Percentiles rank a stretch among this genome's conserved stretches.
phyloP scores from a whole-genome alignment of 805 yeast species.

The Ogataea parapolymorpha region DNA sequence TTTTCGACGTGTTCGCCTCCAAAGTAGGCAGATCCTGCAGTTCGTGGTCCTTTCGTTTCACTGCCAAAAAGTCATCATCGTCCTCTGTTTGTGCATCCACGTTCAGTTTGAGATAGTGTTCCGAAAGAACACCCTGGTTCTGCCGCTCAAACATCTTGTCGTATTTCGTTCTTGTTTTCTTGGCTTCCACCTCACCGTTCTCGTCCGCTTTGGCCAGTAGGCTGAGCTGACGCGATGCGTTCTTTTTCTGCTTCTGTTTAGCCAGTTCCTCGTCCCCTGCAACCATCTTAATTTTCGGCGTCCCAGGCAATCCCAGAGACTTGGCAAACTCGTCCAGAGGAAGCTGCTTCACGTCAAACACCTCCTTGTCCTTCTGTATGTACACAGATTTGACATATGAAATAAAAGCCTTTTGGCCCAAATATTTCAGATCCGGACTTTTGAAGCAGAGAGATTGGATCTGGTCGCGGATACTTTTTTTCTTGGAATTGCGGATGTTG shows the following conservation, averaged over 20 bases:
- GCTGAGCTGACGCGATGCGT: conserved; percentile 69
- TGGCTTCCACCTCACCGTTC: conserved; percentile 56
- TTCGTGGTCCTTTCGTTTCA: conserved; percentile 75
- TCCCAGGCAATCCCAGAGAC: conserved; percentile 92
- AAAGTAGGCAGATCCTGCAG: conserved; percentile 64
- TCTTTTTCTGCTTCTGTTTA: conserved; percentile 68
- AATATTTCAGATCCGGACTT: conserved; percentile 85
- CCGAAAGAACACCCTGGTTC: conserved; percentile 88
- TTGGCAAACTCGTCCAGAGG: conserved; percentile 84
- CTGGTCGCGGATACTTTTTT: conserved; percentile 73
- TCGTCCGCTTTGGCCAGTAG: conserved; percentile 54
- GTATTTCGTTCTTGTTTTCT: conserved; percentile 74
- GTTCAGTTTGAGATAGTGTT: conserved; percentile 78
- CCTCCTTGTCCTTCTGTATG: conserved; percentile 82
- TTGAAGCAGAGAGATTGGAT: conserved; percentile 87
- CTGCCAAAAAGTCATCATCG: conserved; percentile 74
- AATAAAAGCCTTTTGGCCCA: conserved; percentile 94
- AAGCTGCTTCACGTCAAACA: conserved; percentile 71
- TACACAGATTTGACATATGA: conserved; percentile 84
- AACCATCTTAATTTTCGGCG: conserved; percentile 82
- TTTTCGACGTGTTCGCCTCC: conserved; percentile 66
- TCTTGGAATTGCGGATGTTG: conserved; percentile 70
- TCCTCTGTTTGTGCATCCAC: conserved; percentile 41
- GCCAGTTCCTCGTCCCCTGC: conserved; percentile 40
- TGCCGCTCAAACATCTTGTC: conserved; percentile 95